Conservation (phyloP, 495 filamentous ascomycete species). For the Aspergillus hancockii region DNA sequence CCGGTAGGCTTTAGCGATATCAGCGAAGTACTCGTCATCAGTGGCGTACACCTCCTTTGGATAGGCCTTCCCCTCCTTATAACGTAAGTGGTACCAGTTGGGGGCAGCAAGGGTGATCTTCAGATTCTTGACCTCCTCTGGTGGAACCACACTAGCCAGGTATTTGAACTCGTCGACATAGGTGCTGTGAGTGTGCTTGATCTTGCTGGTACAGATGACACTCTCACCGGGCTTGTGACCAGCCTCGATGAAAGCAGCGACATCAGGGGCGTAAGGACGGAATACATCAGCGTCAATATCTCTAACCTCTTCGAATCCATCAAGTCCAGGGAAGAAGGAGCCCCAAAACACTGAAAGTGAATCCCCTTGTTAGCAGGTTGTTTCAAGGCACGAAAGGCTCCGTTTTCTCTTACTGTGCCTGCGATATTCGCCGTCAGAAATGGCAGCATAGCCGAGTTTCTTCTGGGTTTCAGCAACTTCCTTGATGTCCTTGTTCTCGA, state of each 20-base stretch:
- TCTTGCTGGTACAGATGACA: conserved; percentile 72
- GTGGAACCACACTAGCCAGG: conserved; percentile 60
- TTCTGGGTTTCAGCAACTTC: conserved; percentile 66
- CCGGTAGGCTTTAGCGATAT: conserved; percentile 74
- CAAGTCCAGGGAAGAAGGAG: conserved; percentile 73
- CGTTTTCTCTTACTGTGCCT: conserved; percentile 51
- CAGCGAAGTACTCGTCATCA: conserved; percentile 71
- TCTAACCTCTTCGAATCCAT: conserved; percentile 64
- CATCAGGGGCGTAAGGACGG: conserved; percentile 75
- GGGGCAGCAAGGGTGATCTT: conserved; percentile 75
- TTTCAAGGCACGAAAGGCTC: neutral
- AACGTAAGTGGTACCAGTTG: conserved; percentile 74
- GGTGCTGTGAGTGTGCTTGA: conserved; percentile 63
- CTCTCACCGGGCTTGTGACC: conserved; percentile 73
- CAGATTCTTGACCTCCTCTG: conserved; percentile 61
- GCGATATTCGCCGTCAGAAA: conserved; percentile 78
- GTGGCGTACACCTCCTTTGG: conserved; percentile 62
- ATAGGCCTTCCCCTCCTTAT: conserved; percentile 69
- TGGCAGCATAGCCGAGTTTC: conserved; percentile 64
- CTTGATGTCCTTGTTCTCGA: conserved; percentile 69
- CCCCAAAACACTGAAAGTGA: conserved; percentile 61
- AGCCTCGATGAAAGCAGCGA: conserved; percentile 70
- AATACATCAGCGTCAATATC: conserved; percentile 64
- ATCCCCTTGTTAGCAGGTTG: neutral
- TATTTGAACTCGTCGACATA: conserved; percentile 69